These are phyloP conservation scores for Fraxinus greggii DNA, from an alignment of 305 asterid species.

Conservation along the genomic window DNA sequence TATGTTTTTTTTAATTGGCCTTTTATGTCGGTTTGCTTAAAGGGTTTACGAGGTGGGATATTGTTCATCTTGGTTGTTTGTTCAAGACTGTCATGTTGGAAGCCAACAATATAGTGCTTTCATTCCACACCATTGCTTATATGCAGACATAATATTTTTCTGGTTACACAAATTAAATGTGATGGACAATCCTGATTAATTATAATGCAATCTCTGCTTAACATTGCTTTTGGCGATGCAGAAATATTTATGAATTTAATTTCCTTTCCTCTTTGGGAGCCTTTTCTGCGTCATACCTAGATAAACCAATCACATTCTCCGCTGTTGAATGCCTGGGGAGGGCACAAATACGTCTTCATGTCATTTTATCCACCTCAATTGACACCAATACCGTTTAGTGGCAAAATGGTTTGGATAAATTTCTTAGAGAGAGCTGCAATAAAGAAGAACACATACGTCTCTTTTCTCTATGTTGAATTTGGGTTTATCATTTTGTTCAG, in stretches of 20 bases:
- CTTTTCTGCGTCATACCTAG: background rate
- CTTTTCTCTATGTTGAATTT: constrained; percentile 2
- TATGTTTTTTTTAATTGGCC: background rate
- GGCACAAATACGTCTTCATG: background rate
- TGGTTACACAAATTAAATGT: background rate
- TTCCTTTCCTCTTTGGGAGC: background rate
- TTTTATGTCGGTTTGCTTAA: constrained; percentile 3
- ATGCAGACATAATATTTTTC: background rate
- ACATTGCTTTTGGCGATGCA: background rate
- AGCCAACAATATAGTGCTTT: background rate
- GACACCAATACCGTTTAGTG: background rate
- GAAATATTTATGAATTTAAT: background rate
- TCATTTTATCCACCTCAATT: background rate
- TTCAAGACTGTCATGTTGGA: background rate
- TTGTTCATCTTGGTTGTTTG: background rate
- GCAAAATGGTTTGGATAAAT: background rate
- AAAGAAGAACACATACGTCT: background rate
- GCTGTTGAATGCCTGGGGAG: background rate
- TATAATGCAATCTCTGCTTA: background rate
- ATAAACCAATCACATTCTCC: background rate
- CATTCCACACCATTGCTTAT: background rate
- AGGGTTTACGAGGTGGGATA: background rate
- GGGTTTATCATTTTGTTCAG: background rate
- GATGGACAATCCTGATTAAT: background rate
- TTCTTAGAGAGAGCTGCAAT: background rate